Conservation (phyloP, 257 asterid genomes). For the Przewalskia tangutica region DNA sequence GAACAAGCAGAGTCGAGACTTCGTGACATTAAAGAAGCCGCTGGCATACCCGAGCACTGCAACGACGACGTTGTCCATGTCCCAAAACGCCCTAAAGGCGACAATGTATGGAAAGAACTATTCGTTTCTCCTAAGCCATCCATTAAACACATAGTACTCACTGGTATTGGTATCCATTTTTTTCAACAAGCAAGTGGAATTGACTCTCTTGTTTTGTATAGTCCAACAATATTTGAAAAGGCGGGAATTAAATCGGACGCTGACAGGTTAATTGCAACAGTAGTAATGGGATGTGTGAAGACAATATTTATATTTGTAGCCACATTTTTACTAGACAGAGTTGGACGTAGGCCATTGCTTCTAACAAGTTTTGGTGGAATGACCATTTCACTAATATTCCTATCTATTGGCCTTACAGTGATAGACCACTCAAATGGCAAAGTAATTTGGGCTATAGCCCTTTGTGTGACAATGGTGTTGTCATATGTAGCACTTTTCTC, state of each 20-base stretch:
- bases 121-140: conserved; percentile 14
- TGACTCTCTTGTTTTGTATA: conserved; percentile 12
- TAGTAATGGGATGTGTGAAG: conserved; percentile 44
- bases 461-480: not conserved
- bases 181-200: conserved; percentile 28
- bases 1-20: conserved; percentile 3
- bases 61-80: not conserved
- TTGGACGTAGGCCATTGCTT: conserved; percentile 47
- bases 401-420: conserved; percentile 34
- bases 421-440: conserved; percentile 15
- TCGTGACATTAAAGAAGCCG: conserved; percentile 7
- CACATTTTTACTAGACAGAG: conserved; percentile 36
- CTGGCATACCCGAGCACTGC: conserved; percentile 1
- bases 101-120: conserved; percentile 14
- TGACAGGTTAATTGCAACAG: conserved; percentile 35
- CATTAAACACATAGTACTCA: conserved; percentile 16
- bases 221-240: conserved; percentile 20
- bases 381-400: conserved; percentile 9
- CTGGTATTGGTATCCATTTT: conserved; percentile 18
- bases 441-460: not conserved
- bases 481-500: conserved; percentile 25
- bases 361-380: conserved; percentile 47
- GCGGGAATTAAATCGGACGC: conserved; percentile 18
- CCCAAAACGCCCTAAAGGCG: not conserved
- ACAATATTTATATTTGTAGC: conserved; percentile 39